Evolutionary conservation across 805 yeast genomes (phyloP), one percentile per base, ranked within the genome.

Genomic region (Ogataea ramenticola): DNA sequence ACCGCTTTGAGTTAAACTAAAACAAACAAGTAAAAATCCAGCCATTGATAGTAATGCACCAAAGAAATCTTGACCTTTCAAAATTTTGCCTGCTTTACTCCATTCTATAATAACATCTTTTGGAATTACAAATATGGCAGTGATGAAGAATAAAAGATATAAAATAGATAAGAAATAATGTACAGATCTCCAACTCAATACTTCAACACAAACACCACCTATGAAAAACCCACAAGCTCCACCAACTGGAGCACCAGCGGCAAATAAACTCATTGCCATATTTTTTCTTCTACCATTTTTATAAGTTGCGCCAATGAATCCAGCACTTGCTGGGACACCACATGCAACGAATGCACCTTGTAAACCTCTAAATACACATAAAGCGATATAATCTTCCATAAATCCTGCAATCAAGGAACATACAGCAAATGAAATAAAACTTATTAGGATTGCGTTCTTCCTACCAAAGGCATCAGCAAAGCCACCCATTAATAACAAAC

Each of bases 231-330:
- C 78, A 17, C 55, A 47, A 3, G 71, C 69, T 39, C 65, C 68
- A 19, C 78, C 78, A 5, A 69, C 51, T 2, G 78, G 78, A 1
- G 76, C 75, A 6, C 78, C 77, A 2, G 69, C 67, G 9, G 68
- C 55, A 46, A 71, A 68, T 29, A 64, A 54, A 33, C 74, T 69
- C 67, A 71, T 57, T 16, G 56, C 74, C 49, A 65, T 49, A 49
- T 71, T 71, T 47, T 70, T 70, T 32, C 76, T 47, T 33, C 50
- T 49, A 0, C 72, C 64, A 26, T 68, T 67, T 29, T 52, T 53
- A 45, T 72, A 73, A 4, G 59, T 56, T 4, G 73, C 55, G 1
- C 76, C 73, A 1, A 72, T 48, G 36, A 71, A 60, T 1, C 77
- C 78, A 7, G 73, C 74, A 30, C 72, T 66, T 5, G 77, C 69